A percentile compares a stretch with the other conserved stretches of the same genome.
Conservation (phyloP, 148 eudicot species). For the Chenopodium suecicum region DNA sequence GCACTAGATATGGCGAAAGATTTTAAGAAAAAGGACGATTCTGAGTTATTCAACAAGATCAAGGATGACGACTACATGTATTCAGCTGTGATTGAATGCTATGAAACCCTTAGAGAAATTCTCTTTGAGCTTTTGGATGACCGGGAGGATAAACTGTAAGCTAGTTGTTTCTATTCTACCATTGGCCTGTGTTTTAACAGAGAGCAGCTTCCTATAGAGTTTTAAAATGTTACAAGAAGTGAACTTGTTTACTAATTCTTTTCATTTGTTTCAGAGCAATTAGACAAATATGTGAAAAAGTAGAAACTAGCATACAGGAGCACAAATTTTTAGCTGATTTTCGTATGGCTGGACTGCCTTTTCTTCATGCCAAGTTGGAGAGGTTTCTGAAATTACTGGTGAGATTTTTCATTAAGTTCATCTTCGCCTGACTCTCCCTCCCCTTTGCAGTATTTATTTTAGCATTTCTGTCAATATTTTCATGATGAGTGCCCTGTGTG, state of each 20-base stretch:
- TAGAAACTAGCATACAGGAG: slow-evolving; percentile 49
- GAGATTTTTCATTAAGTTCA: slow-evolving; percentile 25
- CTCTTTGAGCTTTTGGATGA: slow-evolving; percentile 55
- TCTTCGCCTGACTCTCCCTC: background rate
- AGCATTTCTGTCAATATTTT: background rate
- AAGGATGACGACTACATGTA: slow-evolving; percentile 77
- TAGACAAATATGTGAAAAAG: slow-evolving; percentile 51
- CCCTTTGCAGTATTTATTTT: background rate
- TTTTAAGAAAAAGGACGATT: slow-evolving; percentile 71
- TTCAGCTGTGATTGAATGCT: slow-evolving; percentile 88
- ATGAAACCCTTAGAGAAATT: slow-evolving; percentile 73
- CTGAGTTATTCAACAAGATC: slow-evolving; percentile 80
- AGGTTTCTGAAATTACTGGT: slow-evolving; percentile 80
- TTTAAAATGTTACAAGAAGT: background rate
- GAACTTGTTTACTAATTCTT: background rate
- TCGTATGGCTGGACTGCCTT: slow-evolving; percentile 72
- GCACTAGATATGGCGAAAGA: slow-evolving; percentile 99
- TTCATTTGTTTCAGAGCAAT: slow-evolving; percentile 52
- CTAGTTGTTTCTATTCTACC: background rate
- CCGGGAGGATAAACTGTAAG: slow-evolving; percentile 56
- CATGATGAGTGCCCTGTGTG: background rate
- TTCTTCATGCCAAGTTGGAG: slow-evolving; percentile 83
- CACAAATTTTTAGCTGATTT: slow-evolving; percentile 59
- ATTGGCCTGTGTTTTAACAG: background rate
- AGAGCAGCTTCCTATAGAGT: background rate